phyloP scores from a whole-genome alignment of 495 filamentous ascomycete genomes.

The Aspergillus panamensis region DNA sequence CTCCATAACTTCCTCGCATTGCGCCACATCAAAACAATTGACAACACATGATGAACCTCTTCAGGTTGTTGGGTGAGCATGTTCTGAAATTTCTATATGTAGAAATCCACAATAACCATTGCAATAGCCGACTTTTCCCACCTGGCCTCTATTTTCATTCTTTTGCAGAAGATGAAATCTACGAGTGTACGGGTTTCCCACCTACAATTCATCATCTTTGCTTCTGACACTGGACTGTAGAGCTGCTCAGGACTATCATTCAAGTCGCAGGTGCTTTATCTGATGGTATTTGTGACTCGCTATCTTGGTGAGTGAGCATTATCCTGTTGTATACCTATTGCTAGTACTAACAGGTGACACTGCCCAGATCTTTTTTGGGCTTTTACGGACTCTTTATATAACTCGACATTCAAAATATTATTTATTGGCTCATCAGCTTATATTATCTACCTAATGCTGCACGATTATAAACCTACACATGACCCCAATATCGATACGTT shows the following conservation, averaged over 20 bases:
- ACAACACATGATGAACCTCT: slow-evolving; percentile 70
- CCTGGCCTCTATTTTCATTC: slow-evolving; percentile 87
- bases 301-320: slow-evolving; percentile 66
- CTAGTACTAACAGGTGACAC: not conserved
- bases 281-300: slow-evolving; percentile 87
- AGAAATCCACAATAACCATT: not conserved
- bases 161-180: slow-evolving; percentile 91
- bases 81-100: not conserved
- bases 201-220: not conserved
- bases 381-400: slow-evolving; percentile 74
- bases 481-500: slow-evolving; percentile 96
- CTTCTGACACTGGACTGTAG: slow-evolving; percentile 43
- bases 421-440: slow-evolving; percentile 88
- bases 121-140: slow-evolving; percentile 85
- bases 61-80: slow-evolving; percentile 73
- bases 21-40: not conserved
- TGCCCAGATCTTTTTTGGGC: slow-evolving; percentile 82
- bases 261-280: slow-evolving; percentile 92
- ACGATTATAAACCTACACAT: slow-evolving; percentile 92
- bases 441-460: slow-evolving; percentile 94
- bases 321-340: slow-evolving; percentile 8
- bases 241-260: slow-evolving; percentile 96
- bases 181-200: slow-evolving; percentile 62
- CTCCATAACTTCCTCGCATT: not conserved
- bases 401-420: slow-evolving; percentile 90